Conservation (phyloP, 371 early-diverging fungal species). For the Conidiobolus incongruus region DNA sequence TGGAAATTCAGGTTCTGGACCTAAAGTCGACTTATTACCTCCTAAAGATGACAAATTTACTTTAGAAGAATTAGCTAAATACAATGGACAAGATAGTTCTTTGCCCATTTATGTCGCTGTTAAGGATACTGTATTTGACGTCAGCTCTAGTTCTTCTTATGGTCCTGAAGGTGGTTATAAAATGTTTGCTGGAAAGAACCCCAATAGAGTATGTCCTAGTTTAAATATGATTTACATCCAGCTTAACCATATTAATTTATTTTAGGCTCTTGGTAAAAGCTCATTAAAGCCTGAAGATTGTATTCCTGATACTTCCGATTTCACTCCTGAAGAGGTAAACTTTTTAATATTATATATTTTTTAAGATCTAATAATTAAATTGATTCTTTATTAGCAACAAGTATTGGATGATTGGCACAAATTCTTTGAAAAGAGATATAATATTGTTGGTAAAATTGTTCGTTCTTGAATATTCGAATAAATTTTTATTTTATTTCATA, state of each 20-base stretch:
- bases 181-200: constrained; percentile 62
- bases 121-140: constrained; percentile 64
- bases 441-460: too few relatives aligned
- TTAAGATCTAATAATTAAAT: not conserved
- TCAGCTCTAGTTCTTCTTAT: constrained; percentile 40
- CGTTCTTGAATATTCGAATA: too few relatives aligned
- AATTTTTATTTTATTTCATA: too few relatives aligned
- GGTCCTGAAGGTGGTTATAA: constrained; percentile 39
- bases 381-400: too few relatives aligned
- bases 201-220: constrained; percentile 23
- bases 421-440: too few relatives aligned
- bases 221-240: not conserved
- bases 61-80: constrained; percentile 33
- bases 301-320: constrained; percentile 32
- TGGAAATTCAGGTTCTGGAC: too few relatives aligned
- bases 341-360: not conserved
- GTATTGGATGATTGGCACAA: too few relatives aligned
- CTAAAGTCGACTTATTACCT: too few relatives aligned
- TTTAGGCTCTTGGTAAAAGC: constrained; percentile 47
- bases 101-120: constrained; percentile 61
- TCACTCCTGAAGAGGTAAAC: constrained; percentile 36
- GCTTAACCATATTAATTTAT: not conserved
- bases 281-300: constrained; percentile 55
- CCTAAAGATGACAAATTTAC: too few relatives aligned
- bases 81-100: constrained; percentile 38